Base-by-base conservation (phyloP, 2,329 filamentous ascomycete species). In the Colletotrichum musicola region DNA sequence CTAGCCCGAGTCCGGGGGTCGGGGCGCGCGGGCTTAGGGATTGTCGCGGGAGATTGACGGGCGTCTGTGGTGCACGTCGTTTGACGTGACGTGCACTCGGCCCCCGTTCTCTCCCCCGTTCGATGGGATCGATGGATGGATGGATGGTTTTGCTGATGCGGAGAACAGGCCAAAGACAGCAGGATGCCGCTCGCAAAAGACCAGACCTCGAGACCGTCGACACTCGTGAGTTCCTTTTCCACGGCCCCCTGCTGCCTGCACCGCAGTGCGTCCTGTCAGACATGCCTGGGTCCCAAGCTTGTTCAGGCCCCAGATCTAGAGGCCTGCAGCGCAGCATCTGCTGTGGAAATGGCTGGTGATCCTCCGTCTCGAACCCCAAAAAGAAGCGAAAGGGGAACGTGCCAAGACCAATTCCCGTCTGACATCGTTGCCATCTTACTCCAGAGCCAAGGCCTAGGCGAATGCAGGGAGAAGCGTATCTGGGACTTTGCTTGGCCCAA, bases 41-140 rank as follows among this genome's bases (percentile, higher is more conserved):
- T 68, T 60, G 50, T 65, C 50, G 42, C 62, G 65, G 65, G 62
- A 65, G 62, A 65, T 65, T 65, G 55, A 60, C 65, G 50, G 55
- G 38, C 49, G 62, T 65, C 65, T 65, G 55, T 60, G 62, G 40
- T 55, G 30, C 44, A 38, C 18, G 20, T 51, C 22, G 61, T 60
- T 56, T 56, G 65, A 55, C 62, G 47, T 64, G 54, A 38, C 54
- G 47, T 64, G 64, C 13, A 5, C 54, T 22, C 38, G 30, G 30
- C 10, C 30, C 30, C 30, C 30, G 4, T 10, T 35, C 30, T 9
- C 30, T 22, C 4, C 46, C 18, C 30, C 46, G 25, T 7, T 59
- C 35, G 53, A 49, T 59, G 30, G 42, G 50, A 50, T 62, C 57
- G 47, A 54, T 14, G 20, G 60, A 35, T 35, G 30, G 30, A 35